A percentile compares a stretch with the other conserved stretches of the same genome.
Conservation (phyloP, 2,329 filamentous ascomycete genomes). For the Coniochaeta prunicola region DNA sequence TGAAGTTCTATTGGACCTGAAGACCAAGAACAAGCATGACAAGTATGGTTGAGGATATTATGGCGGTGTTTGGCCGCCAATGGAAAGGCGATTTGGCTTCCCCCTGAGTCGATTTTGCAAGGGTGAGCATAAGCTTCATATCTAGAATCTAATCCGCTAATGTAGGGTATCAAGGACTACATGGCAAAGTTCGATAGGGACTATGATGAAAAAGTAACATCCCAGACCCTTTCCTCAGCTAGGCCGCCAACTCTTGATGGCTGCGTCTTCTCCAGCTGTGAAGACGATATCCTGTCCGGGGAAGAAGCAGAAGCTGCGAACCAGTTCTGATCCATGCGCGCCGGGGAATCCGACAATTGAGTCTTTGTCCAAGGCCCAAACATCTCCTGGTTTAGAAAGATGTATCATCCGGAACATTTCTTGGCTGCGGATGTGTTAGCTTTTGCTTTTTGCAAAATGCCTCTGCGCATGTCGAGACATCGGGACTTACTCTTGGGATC, state of each 20-base stretch:
- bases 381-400: slow-evolving; percentile 38
- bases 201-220: not conserved
- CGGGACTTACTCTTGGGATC: slow-evolving; percentile 56
- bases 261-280: slow-evolving; percentile 52
- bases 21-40: slow-evolving; percentile 89
- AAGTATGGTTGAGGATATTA: slow-evolving; percentile 52
- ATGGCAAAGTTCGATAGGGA: not conserved
- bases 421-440: slow-evolving; percentile 27
- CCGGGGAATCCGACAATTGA: slow-evolving; percentile 53
- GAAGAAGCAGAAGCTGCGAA: slow-evolving; percentile 57
- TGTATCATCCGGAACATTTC: slow-evolving; percentile 55
- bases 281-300: slow-evolving; percentile 53
- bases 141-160: not conserved
- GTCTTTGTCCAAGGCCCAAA: slow-evolving; percentile 48
- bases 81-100: not conserved
- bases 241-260: slow-evolving; percentile 49
- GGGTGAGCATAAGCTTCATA: not conserved
- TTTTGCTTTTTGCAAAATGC: not conserved
- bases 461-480: not conserved
- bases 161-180: not conserved
- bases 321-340: slow-evolving; percentile 57
- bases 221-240: slow-evolving; percentile 3
- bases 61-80: not conserved
- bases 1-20: slow-evolving; percentile 76
- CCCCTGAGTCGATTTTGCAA: not conserved